Evolutionary conservation across 805 yeast species (phyloP).

Genomic region (Candida xyloterini): DNA sequence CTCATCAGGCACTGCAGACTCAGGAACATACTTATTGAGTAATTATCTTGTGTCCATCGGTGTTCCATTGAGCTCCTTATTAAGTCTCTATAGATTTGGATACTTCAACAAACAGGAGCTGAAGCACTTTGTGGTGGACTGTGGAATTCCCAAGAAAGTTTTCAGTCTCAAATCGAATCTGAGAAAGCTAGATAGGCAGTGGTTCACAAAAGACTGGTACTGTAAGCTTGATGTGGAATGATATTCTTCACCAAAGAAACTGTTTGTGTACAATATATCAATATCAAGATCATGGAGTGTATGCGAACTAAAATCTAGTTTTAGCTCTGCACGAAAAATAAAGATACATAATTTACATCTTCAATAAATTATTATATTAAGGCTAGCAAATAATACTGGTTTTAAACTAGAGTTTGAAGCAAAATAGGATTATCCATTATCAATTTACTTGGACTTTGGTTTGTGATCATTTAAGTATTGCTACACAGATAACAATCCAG

Average conservation of each 20-base stretch:
- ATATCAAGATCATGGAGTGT: too few species aligned
- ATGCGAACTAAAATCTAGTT: too few species aligned
- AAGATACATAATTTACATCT: too few species aligned
- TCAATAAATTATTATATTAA: too few species aligned
- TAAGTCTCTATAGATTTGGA: constrained; percentile 59
- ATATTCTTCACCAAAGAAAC: neutral
- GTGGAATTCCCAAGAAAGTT: constrained; percentile 64
- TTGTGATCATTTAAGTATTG: too few species aligned
- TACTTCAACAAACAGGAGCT: constrained; percentile 46
- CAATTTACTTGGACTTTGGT: too few species aligned
- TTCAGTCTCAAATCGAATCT: constrained; percentile 40
- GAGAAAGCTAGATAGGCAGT: constrained; percentile 44
- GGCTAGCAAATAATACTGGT: too few species aligned
- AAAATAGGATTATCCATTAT: too few species aligned
- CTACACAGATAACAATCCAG: too few species aligned
- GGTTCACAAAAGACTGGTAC: constrained; percentile 28
- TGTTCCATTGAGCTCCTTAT: constrained; percentile 62
- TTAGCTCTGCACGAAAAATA: too few species aligned
- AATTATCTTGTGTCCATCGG: constrained; percentile 69
- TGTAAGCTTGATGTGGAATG: constrained; percentile 22
- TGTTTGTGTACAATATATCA: too few species aligned
- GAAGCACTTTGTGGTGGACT: constrained; percentile 61
- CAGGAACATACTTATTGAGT: constrained; percentile 31
- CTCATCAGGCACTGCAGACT: constrained; percentile 60
- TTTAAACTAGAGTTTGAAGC: too few species aligned